Evolutionary conservation across 108 stramenopile species (phyloP), one percentile per base, ranked within the genome.

Genomic region (Cyclotella distinguenda): DNA sequence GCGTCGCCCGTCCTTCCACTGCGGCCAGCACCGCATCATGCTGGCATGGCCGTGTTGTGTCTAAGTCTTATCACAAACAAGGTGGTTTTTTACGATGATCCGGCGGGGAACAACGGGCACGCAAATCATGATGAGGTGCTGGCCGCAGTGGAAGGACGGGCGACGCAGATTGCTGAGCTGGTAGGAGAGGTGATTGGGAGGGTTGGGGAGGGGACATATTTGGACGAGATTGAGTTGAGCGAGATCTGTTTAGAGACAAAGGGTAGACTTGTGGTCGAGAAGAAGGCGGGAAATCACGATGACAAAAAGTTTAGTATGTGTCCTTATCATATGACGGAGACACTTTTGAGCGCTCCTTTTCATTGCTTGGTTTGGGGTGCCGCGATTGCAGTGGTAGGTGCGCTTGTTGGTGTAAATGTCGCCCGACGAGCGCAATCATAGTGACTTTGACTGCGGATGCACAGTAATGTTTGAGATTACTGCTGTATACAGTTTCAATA

Each of bases 111-210:
- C 16, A 53, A 25, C 0, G 62, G 57, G 23, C 74, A 58, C 43
- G 91, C 95, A 18, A 87, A 68, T 73, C 95, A 96, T 69, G 90
- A 87, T 32, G 95, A 96, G 84, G 95, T 96, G 0, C 63, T 96
- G 26, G 86, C 87, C 42, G 91, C 92, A 16, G 93, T 92, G 15
- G 60, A 78, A 33, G 68, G 72, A 51, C 61, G 89, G 12, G 79
- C 85, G 9, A 68, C 51, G n/a, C 88, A 89, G 52, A 79, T 95
- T 68, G 86, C 85, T 51, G 18, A 53, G 12, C 60, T 92, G 31
- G 90, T 95, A 10, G 84, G 82, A 59, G 68, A 84, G 61, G 85
- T 87, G 40, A 81, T 91, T 7, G 44, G 42, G n/a, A 72, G 42
- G 64, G 40, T 50, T 25, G 70, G 58, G 7, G 52, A 52, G 42